These are phyloP conservation scores for Nakazawaea molendinolei DNA, from an alignment of 805 yeast species.

Conservation along the genomic window DNA sequence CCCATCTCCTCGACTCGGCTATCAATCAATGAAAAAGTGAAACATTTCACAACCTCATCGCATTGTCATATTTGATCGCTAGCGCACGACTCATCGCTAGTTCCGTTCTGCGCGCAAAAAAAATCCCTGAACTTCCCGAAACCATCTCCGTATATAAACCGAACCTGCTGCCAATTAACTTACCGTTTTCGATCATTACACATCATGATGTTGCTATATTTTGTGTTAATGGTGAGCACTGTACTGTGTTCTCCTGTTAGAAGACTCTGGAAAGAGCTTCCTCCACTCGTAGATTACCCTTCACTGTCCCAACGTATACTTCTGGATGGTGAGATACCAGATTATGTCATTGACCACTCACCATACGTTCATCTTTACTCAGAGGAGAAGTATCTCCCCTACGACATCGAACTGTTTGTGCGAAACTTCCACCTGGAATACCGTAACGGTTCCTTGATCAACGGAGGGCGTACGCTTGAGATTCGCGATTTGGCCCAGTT, in stretches of 20 bases:
- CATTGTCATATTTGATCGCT: no score
- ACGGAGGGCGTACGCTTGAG: slow-evolving; percentile 19
- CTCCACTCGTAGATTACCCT: slow-evolving; percentile 31
- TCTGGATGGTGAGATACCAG: slow-evolving; percentile 52
- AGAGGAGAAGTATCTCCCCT: slow-evolving; percentile 83
- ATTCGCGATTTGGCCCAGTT: slow-evolving; percentile 29
- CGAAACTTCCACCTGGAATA: slow-evolving; percentile 54
- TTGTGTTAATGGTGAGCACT: neutral
- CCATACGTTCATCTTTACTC: slow-evolving; percentile 84
- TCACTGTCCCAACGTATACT: slow-evolving; percentile 29
- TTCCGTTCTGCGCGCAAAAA: no score
- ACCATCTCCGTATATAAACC: no score
- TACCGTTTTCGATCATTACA: no score
- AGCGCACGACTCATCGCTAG: no score
- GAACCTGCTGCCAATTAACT: no score
- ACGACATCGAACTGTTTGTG: slow-evolving; percentile 68
- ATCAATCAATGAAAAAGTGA: no score
- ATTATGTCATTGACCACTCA: slow-evolving; percentile 53
- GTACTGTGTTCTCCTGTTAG: slow-evolving; percentile 3
- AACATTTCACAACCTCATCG: no score
- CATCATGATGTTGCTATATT: neutral
- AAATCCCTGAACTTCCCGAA: no score
- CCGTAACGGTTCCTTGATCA: slow-evolving; percentile 37
- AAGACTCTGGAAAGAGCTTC: slow-evolving; percentile 19
- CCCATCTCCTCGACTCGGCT: no score